Percentiles rank a stretch among this genome's conserved stretches.
Evolutionary conservation across 208 protist species (phyloP).

Genomic region (Willaertia magna): DNA sequence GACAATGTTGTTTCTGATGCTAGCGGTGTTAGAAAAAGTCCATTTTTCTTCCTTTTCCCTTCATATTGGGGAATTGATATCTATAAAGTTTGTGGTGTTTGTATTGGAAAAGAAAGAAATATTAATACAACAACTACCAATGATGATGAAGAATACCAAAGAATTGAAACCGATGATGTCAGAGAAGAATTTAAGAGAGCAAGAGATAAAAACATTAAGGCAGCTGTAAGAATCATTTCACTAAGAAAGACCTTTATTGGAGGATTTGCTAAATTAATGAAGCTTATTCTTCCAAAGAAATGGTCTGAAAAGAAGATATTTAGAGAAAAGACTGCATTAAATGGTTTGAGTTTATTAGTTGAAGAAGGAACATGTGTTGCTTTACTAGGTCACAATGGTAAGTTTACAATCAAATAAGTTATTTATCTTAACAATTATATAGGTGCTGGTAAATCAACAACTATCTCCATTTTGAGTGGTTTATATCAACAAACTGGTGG

Average conservation of each 20-base stretch:
- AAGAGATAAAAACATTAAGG: neutral
- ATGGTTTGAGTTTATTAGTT: neutral
- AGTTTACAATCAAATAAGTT: conserved; percentile 16
- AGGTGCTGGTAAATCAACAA: conserved; percentile 36
- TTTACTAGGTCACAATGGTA: neutral
- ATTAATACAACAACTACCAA: neutral
- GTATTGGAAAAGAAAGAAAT: neutral
- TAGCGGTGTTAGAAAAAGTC: neutral
- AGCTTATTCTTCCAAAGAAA: neutral
- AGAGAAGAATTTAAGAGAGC: neutral
- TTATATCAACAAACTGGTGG: conserved; percentile 5
- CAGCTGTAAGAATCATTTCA: neutral
- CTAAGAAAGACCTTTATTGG: neutral
- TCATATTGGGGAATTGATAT: neutral
- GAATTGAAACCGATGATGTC: neutral
- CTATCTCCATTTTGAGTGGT: conserved; percentile 34
- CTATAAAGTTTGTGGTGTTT: neutral
- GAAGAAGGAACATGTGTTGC: neutral
- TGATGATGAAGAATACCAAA: neutral
- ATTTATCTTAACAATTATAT: neutral
- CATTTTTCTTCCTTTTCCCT: neutral
- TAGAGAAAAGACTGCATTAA: neutral
- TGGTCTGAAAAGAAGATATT: neutral
- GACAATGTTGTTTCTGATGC: neutral
- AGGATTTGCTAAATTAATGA: neutral